These are phyloP conservation scores for Orbilia quercus DNA, from an alignment of 2,329 filamentous ascomycete genomes.

Conservation along the genomic window DNA sequence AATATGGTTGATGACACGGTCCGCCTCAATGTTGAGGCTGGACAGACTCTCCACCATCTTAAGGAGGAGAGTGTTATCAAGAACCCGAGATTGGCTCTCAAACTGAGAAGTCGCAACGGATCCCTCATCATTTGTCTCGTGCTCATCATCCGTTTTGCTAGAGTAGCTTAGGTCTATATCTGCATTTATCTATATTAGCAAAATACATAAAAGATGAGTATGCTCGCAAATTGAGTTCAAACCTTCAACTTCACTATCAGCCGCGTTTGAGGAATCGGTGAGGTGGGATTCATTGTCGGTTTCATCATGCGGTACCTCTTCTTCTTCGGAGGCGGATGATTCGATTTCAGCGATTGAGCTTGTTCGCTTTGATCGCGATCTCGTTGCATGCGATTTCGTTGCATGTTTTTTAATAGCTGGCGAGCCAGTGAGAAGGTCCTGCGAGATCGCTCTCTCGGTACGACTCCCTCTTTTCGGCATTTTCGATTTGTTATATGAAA, in stretches of 20 bases:
- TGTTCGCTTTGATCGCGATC: slow-evolving; percentile 1
- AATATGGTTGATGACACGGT: slow-evolving; percentile 10
- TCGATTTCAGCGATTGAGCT: not conserved
- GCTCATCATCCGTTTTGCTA: not conserved
- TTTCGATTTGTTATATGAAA: not conserved
- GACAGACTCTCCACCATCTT: slow-evolving; percentile 1
- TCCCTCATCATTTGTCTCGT: not conserved
- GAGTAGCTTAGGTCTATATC: not conserved
- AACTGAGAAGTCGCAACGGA: not conserved
- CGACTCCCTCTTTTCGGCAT: slow-evolving; percentile 4
- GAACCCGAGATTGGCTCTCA: not conserved
- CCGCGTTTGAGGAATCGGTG: too few relatives aligned
- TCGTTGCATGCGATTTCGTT: slow-evolving; percentile 12
- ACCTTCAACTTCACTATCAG: not conserved
- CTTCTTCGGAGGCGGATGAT: not conserved
- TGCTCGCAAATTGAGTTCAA: not conserved
- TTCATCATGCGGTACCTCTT: not conserved
- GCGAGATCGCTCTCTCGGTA: slow-evolving; percentile 11
- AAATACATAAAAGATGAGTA: too few relatives aligned
- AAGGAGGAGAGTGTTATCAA: not conserved
- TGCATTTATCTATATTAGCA: too few relatives aligned
- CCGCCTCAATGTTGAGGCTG: slow-evolving; percentile 5
- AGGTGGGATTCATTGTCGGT: not conserved
- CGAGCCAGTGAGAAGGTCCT: slow-evolving; percentile 10
- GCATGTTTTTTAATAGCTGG: not conserved